Evolutionary conservation across 345 rosid species (phyloP).

Genomic region (Murraya paniculata): DNA sequence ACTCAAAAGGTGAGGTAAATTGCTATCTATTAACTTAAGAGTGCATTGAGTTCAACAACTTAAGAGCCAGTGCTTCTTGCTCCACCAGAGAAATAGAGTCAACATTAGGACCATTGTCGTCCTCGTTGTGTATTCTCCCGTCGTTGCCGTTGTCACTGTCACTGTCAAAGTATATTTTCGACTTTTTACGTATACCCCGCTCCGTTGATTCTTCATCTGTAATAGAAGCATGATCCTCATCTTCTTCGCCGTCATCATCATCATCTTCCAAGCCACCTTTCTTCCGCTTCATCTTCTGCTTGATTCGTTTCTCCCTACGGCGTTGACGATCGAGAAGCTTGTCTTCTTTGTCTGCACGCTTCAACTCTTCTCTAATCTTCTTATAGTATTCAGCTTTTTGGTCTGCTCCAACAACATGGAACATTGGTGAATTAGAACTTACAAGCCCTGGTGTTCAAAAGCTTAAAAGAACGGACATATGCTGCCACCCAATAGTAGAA

Average conservation of each 20-base stretch:
- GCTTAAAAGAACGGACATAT: neutral
- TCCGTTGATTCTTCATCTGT: constrained; percentile 42
- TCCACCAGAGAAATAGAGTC: constrained; percentile 64
- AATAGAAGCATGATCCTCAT: constrained; percentile 43
- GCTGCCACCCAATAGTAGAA: neutral
- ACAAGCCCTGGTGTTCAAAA: neutral
- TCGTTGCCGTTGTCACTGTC: constrained; percentile 32
- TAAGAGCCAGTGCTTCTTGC: constrained; percentile 85
- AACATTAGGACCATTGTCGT: constrained; percentile 20
- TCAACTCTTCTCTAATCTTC: constrained; percentile 75
- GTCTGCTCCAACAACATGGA: constrained; percentile 35
- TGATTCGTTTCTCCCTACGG: constrained; percentile 64
- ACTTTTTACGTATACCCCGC: constrained; percentile 39
- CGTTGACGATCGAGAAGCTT: constrained; percentile 66
- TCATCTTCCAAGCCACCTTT: constrained; percentile 41
- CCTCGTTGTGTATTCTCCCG: constrained; percentile 17
- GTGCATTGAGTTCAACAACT: constrained; percentile 60
- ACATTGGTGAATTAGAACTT: neutral
- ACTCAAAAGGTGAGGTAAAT: neutral
- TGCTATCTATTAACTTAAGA: constrained; percentile 9
- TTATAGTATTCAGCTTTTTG: constrained; percentile 52
- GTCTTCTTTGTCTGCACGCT: constrained; percentile 72
- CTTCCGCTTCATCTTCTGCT: constrained; percentile 75
- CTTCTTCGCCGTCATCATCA: constrained; percentile 32
- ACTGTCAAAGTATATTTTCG: constrained; percentile 51